A percentile compares a stretch with the other conserved stretches of the same genome.
These are phyloP conservation scores for Solanum bulbocastanum DNA, from an alignment of 257 asterid species.

Conservation along the genomic window DNA sequence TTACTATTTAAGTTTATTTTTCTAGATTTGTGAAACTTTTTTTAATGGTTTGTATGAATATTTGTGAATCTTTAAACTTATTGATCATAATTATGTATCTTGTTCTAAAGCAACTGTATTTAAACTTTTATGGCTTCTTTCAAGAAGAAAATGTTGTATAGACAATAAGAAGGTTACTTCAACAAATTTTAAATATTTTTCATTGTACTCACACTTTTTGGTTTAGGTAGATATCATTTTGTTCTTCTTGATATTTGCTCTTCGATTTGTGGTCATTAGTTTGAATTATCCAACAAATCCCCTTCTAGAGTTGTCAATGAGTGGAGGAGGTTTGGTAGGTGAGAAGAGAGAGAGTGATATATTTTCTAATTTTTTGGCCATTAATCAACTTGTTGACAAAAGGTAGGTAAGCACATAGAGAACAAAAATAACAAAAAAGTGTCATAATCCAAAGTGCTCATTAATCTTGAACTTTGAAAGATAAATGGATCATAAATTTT, in stretches of 20 bases:
- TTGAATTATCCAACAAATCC: not conserved
- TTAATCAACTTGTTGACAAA: not conserved
- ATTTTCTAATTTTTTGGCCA: not conserved
- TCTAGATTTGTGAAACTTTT: not conserved
- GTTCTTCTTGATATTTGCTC: not conserved
- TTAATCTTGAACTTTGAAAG: not conserved
- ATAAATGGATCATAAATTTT: not conserved
- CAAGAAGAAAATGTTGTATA: not conserved
- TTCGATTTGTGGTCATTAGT: not conserved
- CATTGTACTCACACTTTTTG: not conserved
- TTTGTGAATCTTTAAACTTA: not conserved
- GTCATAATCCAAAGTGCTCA: not conserved
- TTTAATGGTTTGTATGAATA: not conserved
- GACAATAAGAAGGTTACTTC: not conserved
- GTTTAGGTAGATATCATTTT: not conserved
- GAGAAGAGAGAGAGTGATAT: not conserved
- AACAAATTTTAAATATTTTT: not conserved
- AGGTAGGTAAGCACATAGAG: not conserved
- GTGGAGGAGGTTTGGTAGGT: not conserved
- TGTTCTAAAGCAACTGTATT: not conserved
- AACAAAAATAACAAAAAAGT: not conserved
- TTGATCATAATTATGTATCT: not conserved
- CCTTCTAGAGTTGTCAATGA: not conserved
- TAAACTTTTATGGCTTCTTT: not conserved
- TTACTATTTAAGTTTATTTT: not conserved